Percentiles rank a stretch among this genome's conserved stretches.
Conservation (phyloP, 2,329 filamentous ascomycete species). For the Catunica adiposa region DNA sequence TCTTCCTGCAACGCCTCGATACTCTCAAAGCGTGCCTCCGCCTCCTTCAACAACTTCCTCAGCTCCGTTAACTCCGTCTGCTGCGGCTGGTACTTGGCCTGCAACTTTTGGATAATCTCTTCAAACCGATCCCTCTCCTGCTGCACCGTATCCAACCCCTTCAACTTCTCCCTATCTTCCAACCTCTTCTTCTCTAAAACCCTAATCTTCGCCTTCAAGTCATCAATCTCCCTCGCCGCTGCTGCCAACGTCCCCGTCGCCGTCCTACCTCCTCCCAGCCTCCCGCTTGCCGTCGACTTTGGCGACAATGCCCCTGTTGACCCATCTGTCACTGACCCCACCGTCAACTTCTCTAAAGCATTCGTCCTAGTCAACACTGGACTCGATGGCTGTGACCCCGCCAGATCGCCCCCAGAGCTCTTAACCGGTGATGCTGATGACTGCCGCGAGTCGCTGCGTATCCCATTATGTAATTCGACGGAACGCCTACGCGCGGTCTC, state of each 20-base stretch:
- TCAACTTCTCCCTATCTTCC: slow-evolving; percentile 75
- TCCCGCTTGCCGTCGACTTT: slow-evolving; percentile 15
- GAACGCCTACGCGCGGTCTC: slow-evolving; percentile 26
- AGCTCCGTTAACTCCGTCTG: slow-evolving; percentile 65
- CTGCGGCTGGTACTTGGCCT: slow-evolving; percentile 73
- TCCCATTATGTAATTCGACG: slow-evolving; percentile 20
- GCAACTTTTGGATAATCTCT: slow-evolving; percentile 74
- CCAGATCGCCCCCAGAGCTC: slow-evolving; percentile 35
- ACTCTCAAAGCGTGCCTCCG: slow-evolving; percentile 47
- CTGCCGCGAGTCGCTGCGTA: slow-evolving; percentile 5
- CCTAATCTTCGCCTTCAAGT: slow-evolving; percentile 72
- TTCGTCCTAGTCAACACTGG: slow-evolving; percentile 34
- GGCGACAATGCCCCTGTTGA: slow-evolving; percentile 18
- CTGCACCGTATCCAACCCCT: slow-evolving; percentile 59
- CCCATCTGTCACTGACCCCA: slow-evolving; percentile 4
- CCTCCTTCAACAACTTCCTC: slow-evolving; percentile 61
- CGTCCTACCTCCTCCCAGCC: slow-evolving; percentile 18
- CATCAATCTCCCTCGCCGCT: slow-evolving; percentile 56
- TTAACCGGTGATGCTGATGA: slow-evolving; percentile 28
- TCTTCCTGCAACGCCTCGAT: slow-evolving; percentile 52
- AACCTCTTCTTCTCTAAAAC: slow-evolving; percentile 73
- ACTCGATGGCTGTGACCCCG: slow-evolving; percentile 32
- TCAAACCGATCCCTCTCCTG: slow-evolving; percentile 65
- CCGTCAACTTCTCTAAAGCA: slow-evolving; percentile 28
- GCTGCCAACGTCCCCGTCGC: slow-evolving; percentile 31